Base-by-base conservation (phyloP, 352 stramenopile genomes). In the Globisporangium orthogonon region DNA sequence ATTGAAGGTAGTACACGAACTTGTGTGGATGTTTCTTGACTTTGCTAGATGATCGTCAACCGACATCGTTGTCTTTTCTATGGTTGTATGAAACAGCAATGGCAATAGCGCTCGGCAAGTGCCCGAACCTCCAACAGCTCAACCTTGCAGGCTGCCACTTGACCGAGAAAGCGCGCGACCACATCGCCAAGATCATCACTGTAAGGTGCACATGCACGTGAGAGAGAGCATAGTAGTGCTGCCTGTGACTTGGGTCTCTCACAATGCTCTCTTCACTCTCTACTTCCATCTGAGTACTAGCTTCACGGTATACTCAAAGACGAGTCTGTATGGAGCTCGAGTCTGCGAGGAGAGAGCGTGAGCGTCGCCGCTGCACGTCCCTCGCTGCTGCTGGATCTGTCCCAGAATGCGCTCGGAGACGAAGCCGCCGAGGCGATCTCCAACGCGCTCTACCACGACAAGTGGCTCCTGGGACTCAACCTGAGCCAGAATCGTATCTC, bases 171-270 rank as follows among this genome's bases (percentile, higher is more conserved):
- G 61, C 73, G n/a, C 76, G 63, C 52, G 60, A 71, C 11, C 69
- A 80, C 52, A 59, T 86, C n/a, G 52, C 69, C 7, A 87, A 87
- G 63, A 79, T 87, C 50, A 76, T 86, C n/a, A 65, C 73, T 0
- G 75, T 84, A 47, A 15, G 10, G 2, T 11, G 14, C 7, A 14
- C 14, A 13, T 10, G 35, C 3, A 40, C 33, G 11, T 41, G 37
- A 40, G 35, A 14, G 35, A 15, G 35, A 40, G 35, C 7, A 11
- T 40, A 10, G 3, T 2, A 2, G 7, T 31, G 47, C 30, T 18
- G 23, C 23, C 1, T 23, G 23, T 50, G 23, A 10, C 7, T 7
- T 45, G 15, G 45, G 15, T 39, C 14, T 33, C 28, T 62, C 10
- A 37, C 14, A 2, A 39, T 40, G 14, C 5, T 43, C 49, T 15